These are phyloP conservation scores for Cyberlindnera mycetangii DNA, from an alignment of 805 yeast species.

Conservation along the genomic window DNA sequence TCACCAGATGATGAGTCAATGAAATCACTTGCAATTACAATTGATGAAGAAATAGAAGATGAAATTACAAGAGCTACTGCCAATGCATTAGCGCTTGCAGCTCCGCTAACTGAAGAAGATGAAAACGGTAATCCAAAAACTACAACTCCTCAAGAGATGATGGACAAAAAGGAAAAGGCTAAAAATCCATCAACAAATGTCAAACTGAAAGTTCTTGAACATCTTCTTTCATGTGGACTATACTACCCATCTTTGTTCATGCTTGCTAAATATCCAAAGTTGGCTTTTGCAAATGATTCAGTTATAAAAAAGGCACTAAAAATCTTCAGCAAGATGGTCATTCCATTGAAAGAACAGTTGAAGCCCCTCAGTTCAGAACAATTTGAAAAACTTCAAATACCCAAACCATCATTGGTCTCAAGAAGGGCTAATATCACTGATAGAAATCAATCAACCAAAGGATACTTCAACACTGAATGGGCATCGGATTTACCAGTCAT, in stretches of 20 bases:
- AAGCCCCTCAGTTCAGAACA: constrained; percentile 19
- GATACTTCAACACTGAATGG: constrained; percentile 54
- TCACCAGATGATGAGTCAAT: constrained; percentile 51
- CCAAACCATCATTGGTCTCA: not conserved
- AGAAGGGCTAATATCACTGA: not conserved
- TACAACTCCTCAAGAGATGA: constrained; percentile 5
- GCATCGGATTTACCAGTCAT: constrained; percentile 36
- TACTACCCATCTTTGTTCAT: constrained; percentile 60
- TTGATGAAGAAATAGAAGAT: constrained; percentile 48
- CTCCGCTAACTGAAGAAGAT: constrained; percentile 72
- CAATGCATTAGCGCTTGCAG: constrained; percentile 84
- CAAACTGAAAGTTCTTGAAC: constrained; percentile 48
- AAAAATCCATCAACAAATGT: constrained; percentile 22
- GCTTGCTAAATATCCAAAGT: constrained; percentile 57
- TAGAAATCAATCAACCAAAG: not conserved
- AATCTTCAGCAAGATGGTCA: constrained; percentile 45
- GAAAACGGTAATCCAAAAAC: constrained; percentile 32
- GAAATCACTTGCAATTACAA: constrained; percentile 39
- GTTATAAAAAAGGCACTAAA: constrained; percentile 46
- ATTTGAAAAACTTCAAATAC: constrained; percentile 15
- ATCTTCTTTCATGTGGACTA: constrained; percentile 56
- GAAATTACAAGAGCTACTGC: constrained; percentile 61
- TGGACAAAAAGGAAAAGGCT: not conserved
- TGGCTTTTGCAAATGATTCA: constrained; percentile 52
- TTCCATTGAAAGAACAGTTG: constrained; percentile 41